Conservation (phyloP, 495 filamentous ascomycete species). For the Bryoglossum gracile region DNA sequence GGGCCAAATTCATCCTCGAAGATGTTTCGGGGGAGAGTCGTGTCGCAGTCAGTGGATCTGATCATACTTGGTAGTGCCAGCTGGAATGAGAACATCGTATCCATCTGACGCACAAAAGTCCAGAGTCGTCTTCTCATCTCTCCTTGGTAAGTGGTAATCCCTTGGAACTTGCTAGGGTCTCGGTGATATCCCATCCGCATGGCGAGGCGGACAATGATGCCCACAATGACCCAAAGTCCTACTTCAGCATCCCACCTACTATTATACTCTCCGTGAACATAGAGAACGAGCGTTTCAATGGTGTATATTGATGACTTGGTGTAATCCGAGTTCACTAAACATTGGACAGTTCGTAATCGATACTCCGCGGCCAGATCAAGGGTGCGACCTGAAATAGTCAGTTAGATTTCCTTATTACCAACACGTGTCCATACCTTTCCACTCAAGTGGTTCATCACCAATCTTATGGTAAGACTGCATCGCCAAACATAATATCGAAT, state of each 20-base stretch:
- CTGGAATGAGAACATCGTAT: slow-evolving; percentile 87
- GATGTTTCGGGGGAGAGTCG: slow-evolving; percentile 78
- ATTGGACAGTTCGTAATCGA: slow-evolving; percentile 76
- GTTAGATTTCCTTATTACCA: too few relatives aligned
- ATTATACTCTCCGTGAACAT: slow-evolving; percentile 73
- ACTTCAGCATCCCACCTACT: slow-evolving; percentile 74
- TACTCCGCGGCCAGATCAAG: slow-evolving; percentile 75
- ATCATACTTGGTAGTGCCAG: slow-evolving; percentile 87
- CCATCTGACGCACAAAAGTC: slow-evolving; percentile 72
- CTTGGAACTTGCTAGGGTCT: slow-evolving; percentile 76
- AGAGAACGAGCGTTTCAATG: slow-evolving; percentile 83
- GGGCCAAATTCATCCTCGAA: slow-evolving; percentile 92
- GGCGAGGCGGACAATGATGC: slow-evolving; percentile 75
- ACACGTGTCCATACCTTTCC: slow-evolving; percentile 36
- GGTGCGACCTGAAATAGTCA: slow-evolving; percentile 51
- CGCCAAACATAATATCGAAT: slow-evolving; percentile 79
- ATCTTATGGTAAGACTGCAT: slow-evolving; percentile 87
- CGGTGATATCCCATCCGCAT: slow-evolving; percentile 96
- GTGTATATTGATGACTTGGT: slow-evolving; percentile 78
- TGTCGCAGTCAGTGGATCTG: slow-evolving; percentile 73
- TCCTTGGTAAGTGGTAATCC: slow-evolving; percentile 77
- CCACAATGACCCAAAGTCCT: slow-evolving; percentile 72
- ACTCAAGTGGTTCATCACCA: slow-evolving; percentile 88
- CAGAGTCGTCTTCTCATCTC: slow-evolving; percentile 90
- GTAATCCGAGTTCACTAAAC: slow-evolving; percentile 79